Conservation (phyloP, 352 stramenopile species). For the Phytopythium delawarense region DNA sequence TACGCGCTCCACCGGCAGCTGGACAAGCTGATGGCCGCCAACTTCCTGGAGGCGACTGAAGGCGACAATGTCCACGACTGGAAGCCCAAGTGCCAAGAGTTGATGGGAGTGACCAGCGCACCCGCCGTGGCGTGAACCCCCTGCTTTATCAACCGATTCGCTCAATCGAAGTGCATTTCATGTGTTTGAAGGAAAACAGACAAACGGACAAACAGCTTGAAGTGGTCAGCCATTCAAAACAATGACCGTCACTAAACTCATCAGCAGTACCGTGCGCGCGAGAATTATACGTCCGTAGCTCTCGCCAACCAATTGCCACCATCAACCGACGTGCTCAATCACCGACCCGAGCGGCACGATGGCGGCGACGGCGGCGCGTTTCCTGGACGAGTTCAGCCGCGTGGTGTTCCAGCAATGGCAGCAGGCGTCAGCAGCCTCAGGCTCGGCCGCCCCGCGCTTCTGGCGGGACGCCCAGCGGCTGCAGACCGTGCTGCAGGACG, state of each 20-base stretch:
- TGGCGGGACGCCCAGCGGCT: conserved; percentile 42
- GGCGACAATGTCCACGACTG: background rate
- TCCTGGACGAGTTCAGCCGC: conserved; percentile 52
- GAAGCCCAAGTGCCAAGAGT: background rate
- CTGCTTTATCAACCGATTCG: background rate
- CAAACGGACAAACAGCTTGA: background rate
- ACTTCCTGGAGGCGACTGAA: background rate
- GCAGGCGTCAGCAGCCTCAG: conserved; percentile 15
- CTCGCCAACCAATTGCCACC: background rate
- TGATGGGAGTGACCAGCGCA: background rate
- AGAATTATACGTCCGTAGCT: background rate
- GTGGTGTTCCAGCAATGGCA: conserved; percentile 58
- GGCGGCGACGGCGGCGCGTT: conserved; percentile 44
- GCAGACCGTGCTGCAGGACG: conserved; percentile 44
- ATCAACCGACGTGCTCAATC: background rate
- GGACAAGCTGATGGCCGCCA: background rate
- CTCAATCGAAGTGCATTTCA: background rate
- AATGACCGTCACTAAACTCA: background rate
- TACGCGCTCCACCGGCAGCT: background rate
- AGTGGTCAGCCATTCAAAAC: background rate
- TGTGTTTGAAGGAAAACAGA: background rate
- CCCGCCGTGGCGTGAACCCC: background rate
- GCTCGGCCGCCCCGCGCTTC: conserved; percentile 24
- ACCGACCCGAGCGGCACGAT: conserved; percentile 7
- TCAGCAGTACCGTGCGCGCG: background rate